Evolutionary conservation across 2,329 filamentous ascomycete species (phyloP).

Genomic region (Setomelanomma holmii): DNA sequence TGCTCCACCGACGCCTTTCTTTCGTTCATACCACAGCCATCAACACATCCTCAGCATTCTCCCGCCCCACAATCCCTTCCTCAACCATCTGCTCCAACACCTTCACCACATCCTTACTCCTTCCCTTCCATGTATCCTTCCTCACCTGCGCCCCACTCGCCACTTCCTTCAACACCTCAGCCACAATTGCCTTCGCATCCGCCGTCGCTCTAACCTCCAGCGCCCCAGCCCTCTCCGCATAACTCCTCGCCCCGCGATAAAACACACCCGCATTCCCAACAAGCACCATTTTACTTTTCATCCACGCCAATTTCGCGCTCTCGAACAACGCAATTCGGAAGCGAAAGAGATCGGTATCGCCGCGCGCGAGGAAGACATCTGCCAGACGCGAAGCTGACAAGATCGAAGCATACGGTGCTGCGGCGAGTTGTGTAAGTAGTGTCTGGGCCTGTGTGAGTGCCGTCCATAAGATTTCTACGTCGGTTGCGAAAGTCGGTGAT

Average conservation of each 20-base stretch:
- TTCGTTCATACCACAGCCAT: not conserved
- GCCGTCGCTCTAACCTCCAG: constrained; percentile 54
- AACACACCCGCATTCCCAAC: constrained; percentile 50
- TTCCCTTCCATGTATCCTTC: constrained; percentile 48
- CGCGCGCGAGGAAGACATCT: constrained; percentile 41
- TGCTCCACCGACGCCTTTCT: too few species aligned
- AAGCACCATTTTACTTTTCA: constrained; percentile 41
- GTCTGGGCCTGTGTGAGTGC: constrained; percentile 41
- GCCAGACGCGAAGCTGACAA: constrained; percentile 37
- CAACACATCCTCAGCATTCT: constrained; percentile 31
- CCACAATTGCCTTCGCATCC: constrained; percentile 57
- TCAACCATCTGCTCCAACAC: constrained; percentile 61
- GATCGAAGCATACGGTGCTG: constrained; percentile 17
- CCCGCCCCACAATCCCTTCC: constrained; percentile 55
- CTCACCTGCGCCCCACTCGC: constrained; percentile 43
- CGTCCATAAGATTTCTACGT: constrained; percentile 40
- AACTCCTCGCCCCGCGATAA: constrained; percentile 42
- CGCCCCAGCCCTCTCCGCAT: constrained; percentile 37
- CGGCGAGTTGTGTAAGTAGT: constrained; percentile 33
- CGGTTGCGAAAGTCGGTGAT: constrained; percentile 18
- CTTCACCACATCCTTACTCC: constrained; percentile 50
- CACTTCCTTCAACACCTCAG: constrained; percentile 54
- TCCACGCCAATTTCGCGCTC: constrained; percentile 37
- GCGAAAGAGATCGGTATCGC: constrained; percentile 44
- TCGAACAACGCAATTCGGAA: constrained; percentile 36